Evolutionary conservation across 1,284 basidiomycete genomes (phyloP), one percentile per base, ranked within the genome.

Genomic region (Serendipita sp.): DNA sequence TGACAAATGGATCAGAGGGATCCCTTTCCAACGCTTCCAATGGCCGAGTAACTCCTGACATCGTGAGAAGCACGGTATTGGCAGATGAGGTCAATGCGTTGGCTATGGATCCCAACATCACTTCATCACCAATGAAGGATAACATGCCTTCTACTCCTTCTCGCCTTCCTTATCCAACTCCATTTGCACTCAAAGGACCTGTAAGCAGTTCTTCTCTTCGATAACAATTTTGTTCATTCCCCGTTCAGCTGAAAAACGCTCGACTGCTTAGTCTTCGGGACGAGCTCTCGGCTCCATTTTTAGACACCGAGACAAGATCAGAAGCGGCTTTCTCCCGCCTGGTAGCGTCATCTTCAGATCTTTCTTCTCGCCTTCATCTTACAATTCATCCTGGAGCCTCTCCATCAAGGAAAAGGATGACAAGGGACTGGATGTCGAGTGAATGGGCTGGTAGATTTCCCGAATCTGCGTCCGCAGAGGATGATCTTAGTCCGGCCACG

Each of bases 241-340:
- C 15, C 26, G 12, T 26, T n/a, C 32, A 58, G 53, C 32, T 58
- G 8, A 58, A 58, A 2, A 17, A 17, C 10, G 53, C 10, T n/a
- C 15, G 53, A n/a, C 53, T 58, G n/a, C 32, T 58, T 8, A 17
- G 53, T 10, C 10, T 58, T n/a, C 53, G 30, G n/a, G 30, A 58
- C 26, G 53, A 58, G 32, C 53, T 58, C 53, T 2, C 6, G 4
- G 53, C 53, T 6, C 53, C 53, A 17, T 58, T 58, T 58, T n/a
- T 58, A 6, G 53, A 58, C 26, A n/a, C 26, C 6, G 53, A 58
- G n/a, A 58, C 53, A 30, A 29, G n/a, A 34, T 58, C 53, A n/a
- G 53, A 58, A 58, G 53, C 53, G 6, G 53, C 53, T 6, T 58
- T 58, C 32, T 30, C 53, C 15, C 53, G 53, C 6, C n/a, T 58